These are phyloP conservation scores for Syzygium syzygioides DNA, from an alignment of 441 rosid species.

Conservation along the genomic window DNA sequence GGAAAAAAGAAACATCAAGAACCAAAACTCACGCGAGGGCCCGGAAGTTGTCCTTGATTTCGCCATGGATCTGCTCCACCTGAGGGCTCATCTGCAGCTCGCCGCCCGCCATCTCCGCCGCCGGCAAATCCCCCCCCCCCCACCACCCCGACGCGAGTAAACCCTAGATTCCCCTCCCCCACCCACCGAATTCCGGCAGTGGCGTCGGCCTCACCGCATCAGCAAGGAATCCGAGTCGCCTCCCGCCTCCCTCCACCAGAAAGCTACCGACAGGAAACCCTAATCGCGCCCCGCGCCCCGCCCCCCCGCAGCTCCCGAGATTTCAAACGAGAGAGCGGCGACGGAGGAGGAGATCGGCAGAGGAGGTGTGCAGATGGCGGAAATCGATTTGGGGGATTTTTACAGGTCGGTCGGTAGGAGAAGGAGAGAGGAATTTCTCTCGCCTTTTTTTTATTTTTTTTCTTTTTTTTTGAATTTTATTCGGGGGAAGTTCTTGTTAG, in stretches of 20 bases:
- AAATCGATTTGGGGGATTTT: background rate
- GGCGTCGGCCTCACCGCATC: conserved; percentile 1
- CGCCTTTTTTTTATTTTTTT: rapidly evolving
- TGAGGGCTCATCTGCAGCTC: conserved; percentile 71
- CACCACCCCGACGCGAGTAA: background rate
- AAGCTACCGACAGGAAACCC: background rate
- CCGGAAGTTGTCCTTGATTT: conserved; percentile 58
- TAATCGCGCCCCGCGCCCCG: background rate
- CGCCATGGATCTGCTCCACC: conserved; percentile 96
- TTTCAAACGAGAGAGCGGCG: background rate
- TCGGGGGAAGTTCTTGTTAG: background rate
- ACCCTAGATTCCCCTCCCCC: background rate
- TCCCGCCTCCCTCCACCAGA: background rate
- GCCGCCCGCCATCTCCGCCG: conserved; percentile 36
- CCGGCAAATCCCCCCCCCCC: background rate
- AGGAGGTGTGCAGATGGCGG: background rate
- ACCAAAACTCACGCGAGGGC: conserved; percentile 65
- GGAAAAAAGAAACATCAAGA: background rate
- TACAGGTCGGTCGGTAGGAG: background rate
- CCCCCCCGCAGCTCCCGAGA: background rate
- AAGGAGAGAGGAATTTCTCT: background rate
- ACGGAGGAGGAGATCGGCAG: background rate
- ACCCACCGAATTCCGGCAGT: conserved; percentile 10
- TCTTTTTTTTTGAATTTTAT: background rate
- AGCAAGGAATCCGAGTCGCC: background rate